Base-by-base conservation (phyloP, 1,139 yeast genomes). In the Suhomyces panamericanus region DNA sequence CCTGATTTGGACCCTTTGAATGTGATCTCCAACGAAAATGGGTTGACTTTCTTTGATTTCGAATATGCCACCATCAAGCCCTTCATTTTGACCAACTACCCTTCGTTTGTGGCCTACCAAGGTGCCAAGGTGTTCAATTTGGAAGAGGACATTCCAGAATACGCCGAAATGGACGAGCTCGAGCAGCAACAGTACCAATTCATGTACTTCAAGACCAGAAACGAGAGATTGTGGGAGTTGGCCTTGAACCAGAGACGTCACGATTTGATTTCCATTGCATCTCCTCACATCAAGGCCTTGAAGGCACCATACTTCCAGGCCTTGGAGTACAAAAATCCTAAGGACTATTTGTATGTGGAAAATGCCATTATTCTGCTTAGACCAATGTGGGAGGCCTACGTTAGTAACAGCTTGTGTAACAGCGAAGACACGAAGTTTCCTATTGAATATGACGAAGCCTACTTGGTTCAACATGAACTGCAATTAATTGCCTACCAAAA, bases 1-100 rank as follows among this genome's bases (percentile, higher is more conserved):
- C 95, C 96, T 6, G 98, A 93, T 62, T 70, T 93, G 56, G 95
- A 89, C 63, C 98, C 99, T 27, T 75, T 90, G 77, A 93, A 93
- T 61, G 87, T 91, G 35, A 65, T 77, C 20, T 66, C 71, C 15
- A 73, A 70, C 14, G 63, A 57, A 17, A 63, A 57, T 14, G 62
- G 61, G 15, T 73, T 76, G 9, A 76, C 71, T 56, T 81, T 90
- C 51, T 60, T 89, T 43, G 98, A 93, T 65, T 85, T 89, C 60
- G 98, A 93, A 67, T 83, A 84, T 55, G 66, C 93, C 11, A 67
- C 83, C 15, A 81, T 89, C 53, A 86, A 87, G 61, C 98, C 99
- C 40, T 86, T 87, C 58, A 71, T 88, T 46, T 78, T 88, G 53
- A 83, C 83, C 49, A 81, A 78, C 33, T 83, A 89, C 53, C 98